Evolutionary conservation across 169 alveolate species (phyloP), one percentile per base, ranked within the genome.

Genomic region (Plasmodium malariae): DNA sequence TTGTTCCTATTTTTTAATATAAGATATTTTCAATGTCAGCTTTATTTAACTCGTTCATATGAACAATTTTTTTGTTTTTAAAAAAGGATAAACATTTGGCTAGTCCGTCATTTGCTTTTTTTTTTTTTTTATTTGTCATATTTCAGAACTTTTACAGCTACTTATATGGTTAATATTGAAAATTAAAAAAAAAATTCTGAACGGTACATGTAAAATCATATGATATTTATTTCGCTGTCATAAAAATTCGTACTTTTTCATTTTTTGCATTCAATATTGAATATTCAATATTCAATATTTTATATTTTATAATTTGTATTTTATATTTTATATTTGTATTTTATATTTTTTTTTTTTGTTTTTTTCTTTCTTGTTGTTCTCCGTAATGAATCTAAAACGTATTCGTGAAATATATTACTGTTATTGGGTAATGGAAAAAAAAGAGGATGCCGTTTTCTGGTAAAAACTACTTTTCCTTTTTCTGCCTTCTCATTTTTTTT

Each of bases 401-500:
- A 11, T 51, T 6, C 62, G 21, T 11, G 62, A 51, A 3, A 19
- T 51, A 11, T n/a, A n/a, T n/a, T n/a, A n/a, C n/a, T n/a, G n/a
- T n/a, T n/a, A n/a, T n/a, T 67, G 12, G 48, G 28, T 34, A 32
- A 26, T 43, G 24, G 32, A 24, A 24, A 36, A 11, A 45, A 57
- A 19, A 48, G 37, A 48, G n/a, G 4, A 4, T 30, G 14, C 32
- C 32, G 14, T 43, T 34, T 43, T 55, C 24, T 12, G 36, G 28
- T 37, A 19, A 9, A 36, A 62, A 36, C 28, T 45, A 78, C 55
- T 78, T 78, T 78, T 78, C 78, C 48, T 55, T 78, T 43, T 78
- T 78, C 17, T 78, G 89, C 12, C 48, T 62, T 78, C 89, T 78
- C 89, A 78, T 62, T 78, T 62, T 78, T 63, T 63, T 78, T 78